Evolutionary conservation across 192 early-diverging fungal genomes (phyloP), one percentile per base, ranked within the genome.

Genomic region (Coemansia sp.): DNA sequence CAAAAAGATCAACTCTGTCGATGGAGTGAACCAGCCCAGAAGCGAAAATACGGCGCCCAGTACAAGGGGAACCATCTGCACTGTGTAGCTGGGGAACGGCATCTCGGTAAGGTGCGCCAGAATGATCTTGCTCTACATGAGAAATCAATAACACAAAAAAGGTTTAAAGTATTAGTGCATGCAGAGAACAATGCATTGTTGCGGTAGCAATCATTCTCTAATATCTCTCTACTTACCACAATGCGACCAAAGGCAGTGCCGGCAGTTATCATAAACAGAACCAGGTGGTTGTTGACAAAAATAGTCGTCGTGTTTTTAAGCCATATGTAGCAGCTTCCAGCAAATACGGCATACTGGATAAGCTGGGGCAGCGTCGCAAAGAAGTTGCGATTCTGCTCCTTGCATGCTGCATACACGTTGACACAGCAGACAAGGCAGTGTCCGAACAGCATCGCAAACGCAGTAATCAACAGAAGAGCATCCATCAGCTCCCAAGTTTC

Each of bases 191-290:
- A 15, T 6, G 4, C 40, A 43, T 11, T 2, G 23, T 1, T n/a
- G 7, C 27, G 11, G 23, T 39, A 54, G 3, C 14, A 33, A 4
- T 1, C 25, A 33, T 23, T 49, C 5, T 9, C 4, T 4, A 23
- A 13, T 5, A 14, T 5, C 22, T 49, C 12, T 49, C 25, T 21
- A 71, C 73, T 70, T 77, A 77, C 73, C 47, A 89, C 90, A 71
- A 92, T 87, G 57, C 90, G 86, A 25, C 90, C 90, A 82, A 92
- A 92, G 4, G 86, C 89, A 65, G 89, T 85, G n/a, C 90, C 90
- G 21, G 82, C 78, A 0, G 86, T 87, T 33, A 92, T 55, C 22
- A 86, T 82, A 67, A 89, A 92, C 41, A 92, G 67, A 25, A 89
- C 84, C 54, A 86, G 80, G 55, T 92, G 89, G 54, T 89, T 78